These are phyloP conservation scores for Leccinum ochraceum DNA, from an alignment of 768 basidiomycete species.

Conservation along the genomic window DNA sequence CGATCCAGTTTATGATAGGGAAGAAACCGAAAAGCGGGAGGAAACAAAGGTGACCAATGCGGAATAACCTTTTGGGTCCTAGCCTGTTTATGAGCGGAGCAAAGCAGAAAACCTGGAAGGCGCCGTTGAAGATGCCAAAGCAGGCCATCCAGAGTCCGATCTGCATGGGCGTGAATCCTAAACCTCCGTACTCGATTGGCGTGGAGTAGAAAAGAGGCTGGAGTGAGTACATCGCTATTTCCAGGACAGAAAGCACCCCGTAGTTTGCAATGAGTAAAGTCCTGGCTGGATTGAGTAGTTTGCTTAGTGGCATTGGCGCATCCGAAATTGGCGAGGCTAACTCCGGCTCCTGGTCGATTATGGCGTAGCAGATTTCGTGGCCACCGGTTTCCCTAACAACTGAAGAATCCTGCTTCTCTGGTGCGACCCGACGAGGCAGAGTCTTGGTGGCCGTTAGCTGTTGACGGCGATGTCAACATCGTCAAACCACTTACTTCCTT, in stretches of 20 bases:
- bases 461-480: background rate
- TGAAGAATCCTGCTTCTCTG: slow-evolving; percentile 14
- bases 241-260: slow-evolving; percentile 36
- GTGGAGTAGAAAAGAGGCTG: slow-evolving; percentile 43
- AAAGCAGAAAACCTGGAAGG: slow-evolving; percentile 36
- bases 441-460: slow-evolving; percentile 20
- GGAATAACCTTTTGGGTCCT: slow-evolving; percentile 36
- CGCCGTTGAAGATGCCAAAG: slow-evolving; percentile 34
- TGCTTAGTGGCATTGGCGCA: slow-evolving; percentile 26
- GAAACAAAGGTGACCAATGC: slow-evolving; percentile 28
- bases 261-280: slow-evolving; percentile 40
- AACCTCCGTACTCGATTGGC: slow-evolving; percentile 36
- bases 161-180: slow-evolving; percentile 36
- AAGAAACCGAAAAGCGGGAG: slow-evolving; percentile 35
- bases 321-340: slow-evolving; percentile 9
- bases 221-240: slow-evolving; percentile 37
- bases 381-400: slow-evolving; percentile 14
- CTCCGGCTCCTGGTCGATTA: slow-evolving; percentile 13
- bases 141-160: slow-evolving; percentile 41
- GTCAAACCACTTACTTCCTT: slow-evolving; percentile 29
- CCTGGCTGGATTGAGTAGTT: slow-evolving; percentile 32
- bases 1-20: slow-evolving; percentile 32
- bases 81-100: slow-evolving; percentile 30
- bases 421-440: slow-evolving; percentile 8
- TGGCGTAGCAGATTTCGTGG: slow-evolving; percentile 15